Conservation (phyloP, 768 basidiomycete species). For the Coprinellus aureogranulatus region DNA sequence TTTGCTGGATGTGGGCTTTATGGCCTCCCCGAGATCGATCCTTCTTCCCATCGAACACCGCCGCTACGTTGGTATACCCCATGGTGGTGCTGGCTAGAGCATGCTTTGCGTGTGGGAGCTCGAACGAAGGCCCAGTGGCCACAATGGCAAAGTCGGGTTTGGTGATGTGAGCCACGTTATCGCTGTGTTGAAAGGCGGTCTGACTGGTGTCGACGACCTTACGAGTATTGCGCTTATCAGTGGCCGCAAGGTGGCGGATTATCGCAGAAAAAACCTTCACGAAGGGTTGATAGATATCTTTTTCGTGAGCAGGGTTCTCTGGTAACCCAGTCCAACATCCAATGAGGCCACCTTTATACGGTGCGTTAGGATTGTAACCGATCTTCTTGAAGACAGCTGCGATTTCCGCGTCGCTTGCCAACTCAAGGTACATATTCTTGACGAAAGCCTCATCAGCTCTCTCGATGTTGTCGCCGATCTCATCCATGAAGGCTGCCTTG, state of each 20-base stretch:
- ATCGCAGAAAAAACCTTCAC: background rate
- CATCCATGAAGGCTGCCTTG: too few relatives aligned
- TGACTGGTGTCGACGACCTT: background rate
- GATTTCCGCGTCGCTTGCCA: too few relatives aligned
- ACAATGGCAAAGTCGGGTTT: background rate
- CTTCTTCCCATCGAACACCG: background rate
- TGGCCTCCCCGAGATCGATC: background rate
- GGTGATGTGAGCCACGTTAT: background rate
- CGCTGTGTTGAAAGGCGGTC: background rate
- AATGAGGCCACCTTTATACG: too few relatives aligned
- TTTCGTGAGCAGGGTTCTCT: too few relatives aligned
- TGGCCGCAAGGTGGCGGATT: background rate
- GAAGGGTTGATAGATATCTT: too few relatives aligned
- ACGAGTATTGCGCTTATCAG: background rate
- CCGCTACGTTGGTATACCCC: background rate
- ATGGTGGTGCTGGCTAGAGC: background rate
- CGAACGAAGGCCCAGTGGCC: background rate
- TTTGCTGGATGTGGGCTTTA: background rate
- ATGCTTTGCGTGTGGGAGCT: background rate
- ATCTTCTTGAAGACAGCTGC: too few relatives aligned
- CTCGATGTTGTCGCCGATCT: too few relatives aligned
- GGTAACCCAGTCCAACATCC: too few relatives aligned
- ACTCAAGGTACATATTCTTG: too few relatives aligned
- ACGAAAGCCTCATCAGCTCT: too few relatives aligned
- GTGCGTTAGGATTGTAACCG: too few relatives aligned